Evolutionary conservation across 257 asterid species (phyloP).

Genomic region (Apocynum venetum): DNA sequence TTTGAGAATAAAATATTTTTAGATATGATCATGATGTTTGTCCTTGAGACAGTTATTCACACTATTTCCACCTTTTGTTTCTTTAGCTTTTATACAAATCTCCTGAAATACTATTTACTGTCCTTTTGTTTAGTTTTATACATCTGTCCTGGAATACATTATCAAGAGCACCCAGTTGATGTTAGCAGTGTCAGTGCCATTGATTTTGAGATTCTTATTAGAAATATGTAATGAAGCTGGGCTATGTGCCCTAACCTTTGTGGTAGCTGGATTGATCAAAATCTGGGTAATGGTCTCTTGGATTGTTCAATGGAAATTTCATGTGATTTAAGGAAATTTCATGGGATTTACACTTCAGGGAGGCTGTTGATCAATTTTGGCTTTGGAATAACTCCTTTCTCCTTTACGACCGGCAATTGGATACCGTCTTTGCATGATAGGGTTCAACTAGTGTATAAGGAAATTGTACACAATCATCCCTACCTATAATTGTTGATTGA

Average conservation of each 20-base stretch:
- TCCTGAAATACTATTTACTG: not conserved
- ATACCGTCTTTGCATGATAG: no score
- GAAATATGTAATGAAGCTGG: not conserved
- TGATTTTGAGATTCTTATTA: not conserved
- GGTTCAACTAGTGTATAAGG: no score
- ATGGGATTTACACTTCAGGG: not conserved
- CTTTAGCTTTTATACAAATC: not conserved
- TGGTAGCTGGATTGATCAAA: not conserved
- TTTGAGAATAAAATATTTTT: not conserved
- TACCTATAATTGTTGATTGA: no score
- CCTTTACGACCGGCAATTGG: no score
- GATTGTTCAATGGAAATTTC: no score
- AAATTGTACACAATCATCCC: no score
- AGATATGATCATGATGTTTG: not conserved
- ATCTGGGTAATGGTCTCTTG: not conserved
- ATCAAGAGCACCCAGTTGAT: not conserved
- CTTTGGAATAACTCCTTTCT: not conserved
- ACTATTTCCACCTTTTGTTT: not conserved
- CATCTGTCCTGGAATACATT: not conserved
- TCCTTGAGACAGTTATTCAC: not conserved
- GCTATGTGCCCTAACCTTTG: not conserved
- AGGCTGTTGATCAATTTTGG: not conserved
- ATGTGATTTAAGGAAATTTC: no score
- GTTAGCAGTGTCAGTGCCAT: not conserved
- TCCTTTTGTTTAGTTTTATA: no score